A percentile compares a stretch with the other conserved stretches of the same genome.
Conservation (phyloP, 2,329 filamentous ascomycete species). For the Diaporthe longicolla region DNA sequence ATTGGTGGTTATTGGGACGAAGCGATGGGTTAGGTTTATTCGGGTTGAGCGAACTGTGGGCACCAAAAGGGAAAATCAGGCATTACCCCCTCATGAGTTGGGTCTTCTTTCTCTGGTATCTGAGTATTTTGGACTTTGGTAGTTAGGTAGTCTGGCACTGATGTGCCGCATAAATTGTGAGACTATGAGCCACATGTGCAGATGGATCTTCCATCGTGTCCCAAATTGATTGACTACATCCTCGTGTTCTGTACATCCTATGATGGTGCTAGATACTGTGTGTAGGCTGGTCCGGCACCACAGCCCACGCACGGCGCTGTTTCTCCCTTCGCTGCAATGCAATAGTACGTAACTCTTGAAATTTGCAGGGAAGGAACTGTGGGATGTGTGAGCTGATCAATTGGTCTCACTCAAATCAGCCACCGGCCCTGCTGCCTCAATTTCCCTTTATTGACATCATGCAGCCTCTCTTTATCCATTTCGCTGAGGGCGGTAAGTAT, state of each 20-base stretch:
- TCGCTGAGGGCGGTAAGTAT: neutral
- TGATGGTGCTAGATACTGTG: too few species aligned
- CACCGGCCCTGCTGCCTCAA: neutral
- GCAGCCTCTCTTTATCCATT: neutral
- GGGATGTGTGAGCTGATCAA: neutral
- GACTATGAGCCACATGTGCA: neutral
- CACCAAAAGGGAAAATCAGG: neutral
- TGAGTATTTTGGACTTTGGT: neutral
- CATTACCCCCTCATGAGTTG: neutral
- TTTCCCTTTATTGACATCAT: neutral
- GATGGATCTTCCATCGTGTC: neutral
- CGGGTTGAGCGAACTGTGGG: neutral
- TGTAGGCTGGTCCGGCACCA: too few species aligned
- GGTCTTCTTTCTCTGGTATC: too few species aligned
- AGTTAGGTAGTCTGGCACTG: slow-evolving; percentile 9
- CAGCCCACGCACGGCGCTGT: too few species aligned
- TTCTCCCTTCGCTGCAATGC: too few species aligned
- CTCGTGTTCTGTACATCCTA: too few species aligned
- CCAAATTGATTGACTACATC: neutral
- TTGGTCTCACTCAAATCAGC: neutral
- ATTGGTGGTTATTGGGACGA: neutral
- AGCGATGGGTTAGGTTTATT: neutral
- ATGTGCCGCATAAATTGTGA: neutral
- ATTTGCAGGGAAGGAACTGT: too few species aligned
- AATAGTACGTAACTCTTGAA: too few species aligned